Conservation (phyloP, 2,329 filamentous ascomycete species). For the Trichophyton verrucosum region DNA sequence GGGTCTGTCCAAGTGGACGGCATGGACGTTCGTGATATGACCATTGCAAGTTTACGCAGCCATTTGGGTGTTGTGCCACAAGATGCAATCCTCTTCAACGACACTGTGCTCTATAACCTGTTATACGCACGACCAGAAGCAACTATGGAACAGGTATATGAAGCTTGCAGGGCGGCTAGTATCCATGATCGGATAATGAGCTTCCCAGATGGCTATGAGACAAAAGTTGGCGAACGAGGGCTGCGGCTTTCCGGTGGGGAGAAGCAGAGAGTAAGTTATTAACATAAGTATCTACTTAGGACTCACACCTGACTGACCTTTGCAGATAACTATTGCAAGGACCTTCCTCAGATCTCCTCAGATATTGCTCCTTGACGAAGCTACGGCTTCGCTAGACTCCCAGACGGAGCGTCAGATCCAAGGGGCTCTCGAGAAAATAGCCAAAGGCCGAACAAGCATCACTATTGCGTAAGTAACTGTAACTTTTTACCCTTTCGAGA, state of each 20-base stretch:
- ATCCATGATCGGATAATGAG: slow-evolving; percentile 29
- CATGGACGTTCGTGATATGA: slow-evolving; percentile 45
- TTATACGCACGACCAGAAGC: slow-evolving; percentile 36
- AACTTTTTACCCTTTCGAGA: not conserved
- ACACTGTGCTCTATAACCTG: slow-evolving; percentile 55
- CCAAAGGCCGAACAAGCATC: slow-evolving; percentile 39
- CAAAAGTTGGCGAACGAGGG: slow-evolving; percentile 24
- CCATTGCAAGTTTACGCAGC: slow-evolving; percentile 51
- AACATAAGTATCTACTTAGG: not conserved
- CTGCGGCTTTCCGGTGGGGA: slow-evolving; percentile 31
- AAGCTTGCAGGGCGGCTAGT: slow-evolving; percentile 27
- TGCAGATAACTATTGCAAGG: slow-evolving; percentile 27
- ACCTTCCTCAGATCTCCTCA: slow-evolving; percentile 31
- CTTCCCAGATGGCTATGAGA: slow-evolving; percentile 28
- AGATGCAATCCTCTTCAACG: slow-evolving; percentile 60
- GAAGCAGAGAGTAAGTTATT: slow-evolving; percentile 33
- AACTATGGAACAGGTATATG: slow-evolving; percentile 21
- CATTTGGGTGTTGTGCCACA: slow-evolving; percentile 60
- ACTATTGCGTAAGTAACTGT: slow-evolving; percentile 35
- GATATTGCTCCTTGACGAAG: slow-evolving; percentile 38
- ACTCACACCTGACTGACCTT: not conserved
- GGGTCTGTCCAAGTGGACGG: slow-evolving; percentile 56
- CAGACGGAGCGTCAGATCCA: slow-evolving; percentile 37
- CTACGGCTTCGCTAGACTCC: slow-evolving; percentile 38
- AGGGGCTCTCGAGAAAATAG: slow-evolving; percentile 34